Evolutionary conservation across 768 basidiomycete genomes (phyloP), one percentile per base, ranked within the genome.

Genomic region (Trametes elegans): DNA sequence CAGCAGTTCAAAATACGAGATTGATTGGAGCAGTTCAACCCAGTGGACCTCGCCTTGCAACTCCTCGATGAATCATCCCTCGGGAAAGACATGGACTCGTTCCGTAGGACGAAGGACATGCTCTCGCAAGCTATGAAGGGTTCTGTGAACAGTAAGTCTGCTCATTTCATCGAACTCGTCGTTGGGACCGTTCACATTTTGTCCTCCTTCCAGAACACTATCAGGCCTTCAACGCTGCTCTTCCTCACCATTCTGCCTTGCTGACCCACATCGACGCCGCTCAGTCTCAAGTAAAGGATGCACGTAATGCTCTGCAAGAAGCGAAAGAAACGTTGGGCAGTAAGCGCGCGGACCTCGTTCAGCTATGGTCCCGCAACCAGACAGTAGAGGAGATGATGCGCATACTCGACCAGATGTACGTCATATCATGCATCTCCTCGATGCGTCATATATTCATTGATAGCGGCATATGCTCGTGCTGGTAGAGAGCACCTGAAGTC

Each of bases 321-420:
- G 79, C 87, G 1, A 93, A 90, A 62, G 91, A 93, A 51, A 77
- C 82, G 0, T 72, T 93, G 13, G 87, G 90, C 16, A 86, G 76
- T 62, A 93, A 91, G 68, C 82, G 93, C 41, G 85, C 90, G 4
- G 97, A 95, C 66, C 83, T 96, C 27, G 92, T 86, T 41, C 93
- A 91, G 64, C 76, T 98, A 24, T 94, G 93, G 87, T 80, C 87
- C 29, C 79, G 95, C 63, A 88, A 90, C 49, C 90, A 95, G 64
- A 87, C 83, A n/a, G 72, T 98, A 18, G 90, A 96, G 65, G 97
- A 98, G 70, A 98, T 98, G 93, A 79, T 95, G 65, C 83, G 83
- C 39, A 78, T 98, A n/a, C 68, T 99, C 58, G 94, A 98, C 68
- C 89, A 93, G 66, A 96, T 98, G 96, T 95, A 62, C 57, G 88